Base-by-base conservation (phyloP, 768 basidiomycete genomes). In the Russula compacta region DNA sequence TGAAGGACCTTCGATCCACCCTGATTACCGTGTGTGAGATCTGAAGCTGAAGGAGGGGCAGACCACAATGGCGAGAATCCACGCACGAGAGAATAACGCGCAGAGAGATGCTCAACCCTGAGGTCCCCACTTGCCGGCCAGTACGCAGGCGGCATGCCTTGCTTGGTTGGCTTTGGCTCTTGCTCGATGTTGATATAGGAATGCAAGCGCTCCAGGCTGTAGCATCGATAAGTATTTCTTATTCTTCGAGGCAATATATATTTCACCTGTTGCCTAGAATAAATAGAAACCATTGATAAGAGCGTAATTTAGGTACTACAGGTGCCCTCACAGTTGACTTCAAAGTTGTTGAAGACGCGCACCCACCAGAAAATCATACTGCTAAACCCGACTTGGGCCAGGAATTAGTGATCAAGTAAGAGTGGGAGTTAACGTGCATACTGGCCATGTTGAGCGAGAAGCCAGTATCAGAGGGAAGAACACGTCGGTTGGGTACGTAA, bases 121-220 rank as follows among this genome's bases (percentile, higher is more conserved):
- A 85, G 72, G 14, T 75, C 71, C 1, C 84, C 84, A 33, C 79
- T 80, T 1, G 83, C 74, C 4, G 84, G 84, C 84, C 84, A 86
- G 59, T 83, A 80, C 0, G 84, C 83, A 6, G 84, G 83, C 4
- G 84, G 84, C n/a, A 76, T 68, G 3, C 78, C 78, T 8, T 71
- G 63, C 32, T 70, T 63, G 0, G 73, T 73, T 0, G 76, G 63
- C 55, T 73, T 72, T 0, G 77, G 75, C 67, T 85, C 84, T 60
- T 81, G 80, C 53, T 83, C 82, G 46, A 83, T 81, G n/a, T 74
- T 70, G 40, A 84, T 68, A 66, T 83, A 84, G 47, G 79, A 79
- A 48, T 79, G 73, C 47, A 85, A 75, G 48, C 83, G 76, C 67
- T 83, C 77, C 50, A 79, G 58, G 59, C 80, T 78, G 56, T 52